Evolutionary conservation across 495 filamentous ascomycete species (phyloP), one percentile per base, ranked within the genome.

Genomic region (Tuber microsphaerosporum): DNA sequence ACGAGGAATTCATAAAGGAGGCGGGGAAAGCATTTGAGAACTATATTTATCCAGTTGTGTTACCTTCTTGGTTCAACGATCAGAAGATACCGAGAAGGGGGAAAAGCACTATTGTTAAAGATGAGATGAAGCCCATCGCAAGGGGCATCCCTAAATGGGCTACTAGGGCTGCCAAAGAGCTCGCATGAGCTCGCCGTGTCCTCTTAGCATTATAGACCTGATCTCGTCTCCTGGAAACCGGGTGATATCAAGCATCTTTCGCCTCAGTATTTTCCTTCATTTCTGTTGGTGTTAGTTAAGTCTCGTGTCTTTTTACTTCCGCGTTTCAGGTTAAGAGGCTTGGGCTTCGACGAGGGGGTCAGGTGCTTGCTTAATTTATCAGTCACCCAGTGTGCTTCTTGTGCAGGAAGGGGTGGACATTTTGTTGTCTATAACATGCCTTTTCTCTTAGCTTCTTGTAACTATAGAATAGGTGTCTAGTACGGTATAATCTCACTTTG

Each of bases 1-100:
- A 72, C 2, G 71, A 46, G 71, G 71, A 45, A 31, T 72, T 72
- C 39, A 17, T 31, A 44, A n/a, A 26, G 9, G 71, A 72, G 45
- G 71, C 71, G 17, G 71, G 71, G 16, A 20, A 44, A 26, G 41
- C 1, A 10, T 72, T 72, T 45, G 34, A 46, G 71, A 72, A 72
- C 34, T 65, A 65, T 34, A 65, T 65, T 31, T 4, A 26, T 17
- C 56, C 56, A 34, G 56, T 34, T 65, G 56, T 65, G 56, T 65
- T 65, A 65, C 56, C 56, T 65, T 34, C 56, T 16, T 65, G 56
- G 56, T 34, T 65, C 56, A 31, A 31, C 4, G 14, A 19, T 34
- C 56, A 1, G 56, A 65, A 34, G 26, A 65, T 34, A 34, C 14
- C 7, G 14, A 34, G 26, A 19, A 65, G 26, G 1, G 12, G 56